Base-by-base conservation (phyloP, 1,284 basidiomycete genomes). In the Pseudozyma pruni region DNA sequence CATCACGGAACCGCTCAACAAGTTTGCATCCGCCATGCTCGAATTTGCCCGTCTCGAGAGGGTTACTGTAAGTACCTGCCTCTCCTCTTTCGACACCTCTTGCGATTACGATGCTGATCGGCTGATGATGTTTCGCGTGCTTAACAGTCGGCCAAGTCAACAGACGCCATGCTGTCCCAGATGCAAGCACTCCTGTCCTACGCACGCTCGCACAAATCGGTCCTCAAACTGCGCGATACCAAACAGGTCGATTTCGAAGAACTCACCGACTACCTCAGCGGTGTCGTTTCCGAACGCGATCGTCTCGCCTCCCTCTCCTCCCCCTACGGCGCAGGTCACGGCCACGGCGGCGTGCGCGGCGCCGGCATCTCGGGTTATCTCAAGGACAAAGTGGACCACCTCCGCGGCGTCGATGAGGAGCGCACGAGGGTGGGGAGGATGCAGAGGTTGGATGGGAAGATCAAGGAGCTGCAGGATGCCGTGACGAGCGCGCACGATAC, bases 191-290 rank as follows among this genome's bases (percentile, higher is more conserved):
- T 98, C 6, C 86, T 94, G 8, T 88, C 89, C 8, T 98, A 97
- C 82, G 91, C 93, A 0, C 88, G 91, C 72, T 89, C 93, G 23
- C 95, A 98, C 77, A 89, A 92, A 47, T 89, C 90, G 8, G 92
- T 97, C 6, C 87, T 99, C 62, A 95, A 93, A 83, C 87, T 97
- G 32, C 89, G 96, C 42, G 96, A 98, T 83, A 93, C 98, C 84
- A 98, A 98, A 83, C 96, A 99, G 83, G 88, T 98, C 51, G 95
- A 99, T 82, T 97, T 98, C 74, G 95, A 99, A 83, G 95, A 98
- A 80, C 88, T 98, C 6, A 94, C 93, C 6, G 92, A 94, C 55
- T 98, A 98, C 83, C 86, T 99, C 7, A 92, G 92, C 2, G 91
- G 90, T 8, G 89, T 97, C 27, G 94, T 92, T 0, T 86, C 89